Evolutionary conservation across 1,139 yeast species (phyloP).

Genomic region (Saccharomycopsis hybrid): DNA sequence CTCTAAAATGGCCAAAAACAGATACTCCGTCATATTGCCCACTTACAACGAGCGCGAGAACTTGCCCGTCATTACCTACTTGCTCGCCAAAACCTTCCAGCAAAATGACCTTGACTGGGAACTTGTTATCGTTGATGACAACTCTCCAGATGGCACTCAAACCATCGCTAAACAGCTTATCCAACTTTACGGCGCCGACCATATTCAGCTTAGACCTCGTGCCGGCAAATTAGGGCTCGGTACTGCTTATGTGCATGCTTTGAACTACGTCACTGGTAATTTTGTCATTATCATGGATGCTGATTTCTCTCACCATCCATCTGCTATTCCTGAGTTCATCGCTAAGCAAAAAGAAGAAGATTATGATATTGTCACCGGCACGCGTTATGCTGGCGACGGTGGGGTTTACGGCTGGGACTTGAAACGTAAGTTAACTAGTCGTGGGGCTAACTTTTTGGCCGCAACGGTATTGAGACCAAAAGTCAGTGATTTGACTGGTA

Average conservation of each 20-base stretch:
- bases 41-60: conserved; percentile 71
- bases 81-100: conserved; percentile 64
- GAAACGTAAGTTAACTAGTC: conserved; percentile 69
- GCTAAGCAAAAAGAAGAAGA: conserved; percentile 57
- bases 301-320: conserved; percentile 78
- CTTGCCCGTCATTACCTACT: conserved; percentile 68
- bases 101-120: conserved; percentile 66
- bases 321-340: conserved; percentile 72
- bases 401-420: conserved; percentile 86
- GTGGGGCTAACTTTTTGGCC: conserved; percentile 80
- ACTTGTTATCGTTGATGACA: conserved; percentile 72
- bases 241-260: conserved; percentile 77
- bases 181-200: conserved; percentile 55
- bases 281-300: conserved; percentile 83
- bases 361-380: conserved; percentile 80
- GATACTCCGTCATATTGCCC: conserved; percentile 72
- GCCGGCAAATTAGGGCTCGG: conserved; percentile 79
- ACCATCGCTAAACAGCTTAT: conserved; percentile 39
- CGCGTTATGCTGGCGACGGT: conserved; percentile 76
- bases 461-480: conserved; percentile 65
- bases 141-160: conserved; percentile 72
- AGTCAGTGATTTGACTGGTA: conserved; percentile 74
- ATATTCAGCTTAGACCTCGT: conserved; percentile 63
- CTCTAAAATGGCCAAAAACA: conserved; percentile 31
- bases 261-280: conserved; percentile 66